Evolutionary conservation across 2,329 filamentous ascomycete species (phyloP).

Genomic region (Beauveria sp.): DNA sequence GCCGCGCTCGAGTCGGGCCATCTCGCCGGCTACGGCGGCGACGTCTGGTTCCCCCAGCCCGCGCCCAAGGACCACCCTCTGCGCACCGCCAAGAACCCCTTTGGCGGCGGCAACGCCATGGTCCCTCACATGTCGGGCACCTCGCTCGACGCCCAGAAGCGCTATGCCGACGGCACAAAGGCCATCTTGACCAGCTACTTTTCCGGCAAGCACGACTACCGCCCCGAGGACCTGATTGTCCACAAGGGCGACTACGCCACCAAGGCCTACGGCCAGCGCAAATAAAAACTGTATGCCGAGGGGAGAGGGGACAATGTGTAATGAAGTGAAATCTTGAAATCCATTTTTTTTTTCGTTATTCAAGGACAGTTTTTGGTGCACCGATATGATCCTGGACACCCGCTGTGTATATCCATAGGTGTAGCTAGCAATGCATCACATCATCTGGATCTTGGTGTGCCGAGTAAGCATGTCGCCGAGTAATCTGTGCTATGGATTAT

Average conservation of each 20-base stretch:
- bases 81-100: constrained; percentile 87
- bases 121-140: constrained; percentile 98
- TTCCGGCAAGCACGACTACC: constrained; percentile 79
- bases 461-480: no score
- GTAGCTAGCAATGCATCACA: constrained; percentile 7
- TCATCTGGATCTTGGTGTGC: neutral
- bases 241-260: constrained; percentile 87
- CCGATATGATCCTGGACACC: constrained; percentile 10
- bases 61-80: constrained; percentile 89
- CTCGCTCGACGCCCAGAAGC: constrained; percentile 93
- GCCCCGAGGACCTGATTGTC: constrained; percentile 84
- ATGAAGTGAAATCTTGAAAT: neutral
- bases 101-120: constrained; percentile 97
- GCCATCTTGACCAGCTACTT: constrained; percentile 88
- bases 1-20: constrained; percentile 87
- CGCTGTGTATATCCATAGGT: constrained; percentile 8
- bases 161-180: constrained; percentile 85
- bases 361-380: neutral
- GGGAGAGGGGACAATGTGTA: neutral
- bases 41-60: constrained; percentile 97
- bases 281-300: constrained; percentile 24
- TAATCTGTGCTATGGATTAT: no score
- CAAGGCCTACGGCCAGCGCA: constrained; percentile 78
- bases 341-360: neutral
- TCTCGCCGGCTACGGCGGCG: constrained; percentile 79